Base-by-base conservation (phyloP, 1,284 basidiomycete species). In the Entoloma clypeatum region DNA sequence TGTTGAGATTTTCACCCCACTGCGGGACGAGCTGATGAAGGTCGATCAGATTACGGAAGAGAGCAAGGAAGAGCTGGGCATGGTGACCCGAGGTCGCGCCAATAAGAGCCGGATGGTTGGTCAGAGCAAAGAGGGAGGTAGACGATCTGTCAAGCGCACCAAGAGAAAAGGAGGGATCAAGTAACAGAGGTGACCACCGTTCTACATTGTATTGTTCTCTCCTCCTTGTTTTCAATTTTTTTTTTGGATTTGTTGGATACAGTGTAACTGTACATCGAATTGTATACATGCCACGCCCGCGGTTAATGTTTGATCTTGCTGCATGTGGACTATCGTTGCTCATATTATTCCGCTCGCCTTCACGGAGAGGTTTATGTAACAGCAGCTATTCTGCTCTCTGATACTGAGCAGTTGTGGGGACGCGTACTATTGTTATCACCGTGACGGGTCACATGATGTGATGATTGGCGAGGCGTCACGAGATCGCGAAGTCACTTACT, bases 81-180 rank as follows among this genome's bases (percentile, higher is more conserved):
- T 63, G 58, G 50, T 61, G 16, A 65, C 63, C 41, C 61, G 63
- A 22, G 57, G 60, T 11, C 59, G 61, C 29, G 56, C 59, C 28
- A 59, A 53, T 19, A 59, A 58, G 36, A 49, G 48, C 28, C 53
- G 50, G 18, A 27, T 40, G 3, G 33, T 34, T 9, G 28, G 18
- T 13, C 38, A 41, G 25, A 16, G 28, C 18, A 45, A 44, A 41
- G 35, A n/a, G 9, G 16, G 28, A 14, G 35, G 22, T 36, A 31
- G 25, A n/a, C 17, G 39, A 27, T 22, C 24, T 17, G 45, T 38
- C 36, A 36, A 28, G 30, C 48, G 48, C 21, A 36, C 36, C 26
- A 48, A 39, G 30, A 42, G 43, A 36, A 39, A 36, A 43, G 38
- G 25, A 23, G 37, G n/a, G n/a, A n/a, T 28, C 14, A 52, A 47